Base-by-base conservation (phyloP, 2,329 filamentous ascomycete genomes). In the Scortechinia acanthostroma region DNA sequence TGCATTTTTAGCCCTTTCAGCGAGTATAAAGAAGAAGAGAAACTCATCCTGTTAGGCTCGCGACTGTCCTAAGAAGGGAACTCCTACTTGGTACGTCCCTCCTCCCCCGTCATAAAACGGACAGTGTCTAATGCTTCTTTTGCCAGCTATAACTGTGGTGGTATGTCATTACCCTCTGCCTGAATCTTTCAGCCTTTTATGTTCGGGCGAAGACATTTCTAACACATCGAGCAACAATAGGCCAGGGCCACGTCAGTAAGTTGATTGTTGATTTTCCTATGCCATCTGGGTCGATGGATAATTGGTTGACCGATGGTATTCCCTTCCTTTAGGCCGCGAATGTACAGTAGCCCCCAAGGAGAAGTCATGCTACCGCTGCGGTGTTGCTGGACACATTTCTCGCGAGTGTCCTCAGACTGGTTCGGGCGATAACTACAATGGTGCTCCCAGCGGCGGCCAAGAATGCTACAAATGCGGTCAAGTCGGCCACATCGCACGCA, bases 401-500 rank as follows among this genome's bases (percentile, higher is more conserved):
- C 21, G 45, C n/a, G 19, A 30, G 28, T 16, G 43, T 14, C 14
- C 19, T 46, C 35, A 40, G 35, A 10, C 25, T 30, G 25, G 25
- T 30, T 30, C 25, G n/a, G 35, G 10, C 35, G 10, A 19, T 13
- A 19, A 19, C 35, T 10, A 19, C 17, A 17, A 17, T 17, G 35
- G 35, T 10, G 17, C 13, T 19, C 6, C 17, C 17, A 6, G 13
- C 35, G 35, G 35, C 20, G 35, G 35, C 17, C 80, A 86, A 73
- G 77, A 80, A 57, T 86, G 80, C 74, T 86, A 86, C 71, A 78
- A 84, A 58, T 90, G 86, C 73, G 88, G 88, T 61, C 80, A 87
- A 66, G 70, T 82, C 54, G 91, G 90, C 51, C 91, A 97, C 76
- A 87, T 96, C 65, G 93, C 88, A 57, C 90, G 91, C 57, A 91